Evolutionary conservation across 1,284 basidiomycete genomes (phyloP).

Genomic region (Somion occarium): DNA sequence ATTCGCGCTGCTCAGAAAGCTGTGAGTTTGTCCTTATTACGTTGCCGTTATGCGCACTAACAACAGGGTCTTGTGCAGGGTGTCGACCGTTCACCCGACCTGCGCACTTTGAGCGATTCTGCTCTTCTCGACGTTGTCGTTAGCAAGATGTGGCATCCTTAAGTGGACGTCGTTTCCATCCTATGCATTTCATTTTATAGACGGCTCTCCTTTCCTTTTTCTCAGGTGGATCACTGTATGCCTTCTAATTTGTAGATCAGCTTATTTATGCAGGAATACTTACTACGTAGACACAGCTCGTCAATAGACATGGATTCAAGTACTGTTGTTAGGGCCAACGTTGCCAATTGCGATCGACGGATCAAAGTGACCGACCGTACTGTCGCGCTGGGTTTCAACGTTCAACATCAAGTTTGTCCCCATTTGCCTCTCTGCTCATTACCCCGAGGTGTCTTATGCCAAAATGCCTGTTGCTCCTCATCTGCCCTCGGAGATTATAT

Average conservation of each 20-base stretch:
- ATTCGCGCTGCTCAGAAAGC: slow-evolving; percentile 76
- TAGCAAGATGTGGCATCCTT: slow-evolving; percentile 71
- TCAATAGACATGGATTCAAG: neutral
- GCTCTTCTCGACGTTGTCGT: slow-evolving; percentile 52
- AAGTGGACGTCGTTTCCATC: slow-evolving; percentile 7
- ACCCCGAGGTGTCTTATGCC: too few species aligned
- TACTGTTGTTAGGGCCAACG: too few species aligned
- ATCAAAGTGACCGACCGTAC: too few species aligned
- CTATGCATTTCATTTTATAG: neutral
- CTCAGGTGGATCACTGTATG: neutral
- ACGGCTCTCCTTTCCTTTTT: neutral
- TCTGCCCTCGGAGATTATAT: too few species aligned
- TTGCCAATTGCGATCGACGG: too few species aligned
- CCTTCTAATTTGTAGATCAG: too few species aligned
- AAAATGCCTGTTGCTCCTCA: too few species aligned
- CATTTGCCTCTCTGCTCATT: too few species aligned
- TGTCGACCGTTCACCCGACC: slow-evolving; percentile 52
- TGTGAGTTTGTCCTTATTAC: slow-evolving; percentile 33
- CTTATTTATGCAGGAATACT: too few species aligned
- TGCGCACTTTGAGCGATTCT: slow-evolving; percentile 53
- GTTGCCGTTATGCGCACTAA: neutral
- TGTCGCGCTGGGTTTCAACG: too few species aligned
- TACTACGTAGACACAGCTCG: too few species aligned
- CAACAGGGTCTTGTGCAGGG: slow-evolving; percentile 31
- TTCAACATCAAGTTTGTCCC: too few species aligned